phyloP scores from a whole-genome alignment of 257 asterid species.

The Nicotiana attenuata region DNA sequence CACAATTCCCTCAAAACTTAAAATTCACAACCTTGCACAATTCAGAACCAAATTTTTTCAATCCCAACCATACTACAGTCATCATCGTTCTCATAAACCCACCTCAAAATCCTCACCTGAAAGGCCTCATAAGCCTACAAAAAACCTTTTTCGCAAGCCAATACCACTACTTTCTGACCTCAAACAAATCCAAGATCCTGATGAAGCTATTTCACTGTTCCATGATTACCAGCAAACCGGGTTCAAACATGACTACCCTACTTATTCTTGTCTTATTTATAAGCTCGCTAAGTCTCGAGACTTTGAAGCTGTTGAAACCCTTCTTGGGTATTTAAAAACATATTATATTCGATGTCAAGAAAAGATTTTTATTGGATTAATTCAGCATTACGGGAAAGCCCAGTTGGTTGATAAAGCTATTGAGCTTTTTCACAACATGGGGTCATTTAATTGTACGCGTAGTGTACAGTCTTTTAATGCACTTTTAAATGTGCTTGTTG shows the following conservation, averaged over 20 bases:
- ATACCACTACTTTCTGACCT: constrained; percentile 65
- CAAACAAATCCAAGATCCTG: constrained; percentile 48
- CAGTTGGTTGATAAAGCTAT: constrained; percentile 43
- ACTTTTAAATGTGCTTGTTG: constrained; percentile 59
- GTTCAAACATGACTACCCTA: constrained; percentile 75
- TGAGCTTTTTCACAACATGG: constrained; percentile 48
- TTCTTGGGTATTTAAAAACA: constrained; percentile 37
- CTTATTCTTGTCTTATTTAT: constrained; percentile 66
- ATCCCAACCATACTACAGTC: constrained; percentile 21
- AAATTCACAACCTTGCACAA: neutral
- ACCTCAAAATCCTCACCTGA: constrained; percentile 17
- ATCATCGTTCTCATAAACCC: constrained; percentile 29
- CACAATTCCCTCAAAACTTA: neutral
- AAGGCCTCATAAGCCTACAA: constrained; percentile 35
- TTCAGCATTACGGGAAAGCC: constrained; percentile 66
- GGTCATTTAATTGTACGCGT: constrained; percentile 56
- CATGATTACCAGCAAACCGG: constrained; percentile 48
- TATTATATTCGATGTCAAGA: constrained; percentile 59
- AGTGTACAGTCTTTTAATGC: constrained; percentile 68
- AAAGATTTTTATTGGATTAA: constrained; percentile 57
- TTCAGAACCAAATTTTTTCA: constrained; percentile 9
- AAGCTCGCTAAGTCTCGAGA: constrained; percentile 60
- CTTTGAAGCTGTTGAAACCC: constrained; percentile 54
- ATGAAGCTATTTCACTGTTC: constrained; percentile 53
- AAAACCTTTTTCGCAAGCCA: constrained; percentile 36